Evolutionary conservation across 2,329 filamentous ascomycete genomes (phyloP).

Genomic region (Fusarium newnesense): DNA sequence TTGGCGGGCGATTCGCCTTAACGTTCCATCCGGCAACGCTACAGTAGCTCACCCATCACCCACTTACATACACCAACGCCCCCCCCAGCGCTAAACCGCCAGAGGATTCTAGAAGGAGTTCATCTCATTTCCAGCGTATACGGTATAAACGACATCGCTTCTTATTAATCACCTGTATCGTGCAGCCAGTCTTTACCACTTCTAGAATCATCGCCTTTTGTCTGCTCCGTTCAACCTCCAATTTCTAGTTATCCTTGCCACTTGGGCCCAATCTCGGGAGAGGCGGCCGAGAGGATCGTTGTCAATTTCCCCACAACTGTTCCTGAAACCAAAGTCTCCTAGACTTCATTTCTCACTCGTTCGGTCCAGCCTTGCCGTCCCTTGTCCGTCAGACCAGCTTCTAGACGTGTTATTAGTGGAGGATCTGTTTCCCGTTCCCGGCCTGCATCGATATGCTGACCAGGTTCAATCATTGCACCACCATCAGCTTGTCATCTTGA

Average conservation of each 20-base stretch:
- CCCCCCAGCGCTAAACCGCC: constrained; percentile 3
- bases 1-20: not conserved
- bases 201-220: constrained; percentile 11
- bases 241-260: constrained; percentile 18
- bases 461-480: constrained; percentile 32
- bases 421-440: constrained; percentile 33
- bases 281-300: constrained; percentile 24
- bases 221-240: constrained; percentile 17
- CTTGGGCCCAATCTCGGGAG: constrained; percentile 39
- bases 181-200: constrained; percentile 30
- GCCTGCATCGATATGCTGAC: constrained; percentile 30
- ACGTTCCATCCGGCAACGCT: constrained; percentile 23
- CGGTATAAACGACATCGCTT: constrained; percentile 1
- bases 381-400: constrained; percentile 34
- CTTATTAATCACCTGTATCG: constrained; percentile 26
- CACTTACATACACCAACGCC: not conserved
- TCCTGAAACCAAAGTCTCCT: constrained; percentile 40
- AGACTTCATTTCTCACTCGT: constrained; percentile 39
- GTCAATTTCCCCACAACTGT: constrained; percentile 36
- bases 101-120: constrained; percentile 23
- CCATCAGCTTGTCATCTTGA: constrained; percentile 23
- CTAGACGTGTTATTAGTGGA: constrained; percentile 40
- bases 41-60: constrained; percentile 1
- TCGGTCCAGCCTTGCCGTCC: constrained; percentile 35
- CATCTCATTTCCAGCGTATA: constrained; percentile 1